Evolutionary conservation across 2,329 filamentous ascomycete species (phyloP), one percentile per base, ranked within the genome.

Genomic region (Xylariaceae sp.): DNA sequence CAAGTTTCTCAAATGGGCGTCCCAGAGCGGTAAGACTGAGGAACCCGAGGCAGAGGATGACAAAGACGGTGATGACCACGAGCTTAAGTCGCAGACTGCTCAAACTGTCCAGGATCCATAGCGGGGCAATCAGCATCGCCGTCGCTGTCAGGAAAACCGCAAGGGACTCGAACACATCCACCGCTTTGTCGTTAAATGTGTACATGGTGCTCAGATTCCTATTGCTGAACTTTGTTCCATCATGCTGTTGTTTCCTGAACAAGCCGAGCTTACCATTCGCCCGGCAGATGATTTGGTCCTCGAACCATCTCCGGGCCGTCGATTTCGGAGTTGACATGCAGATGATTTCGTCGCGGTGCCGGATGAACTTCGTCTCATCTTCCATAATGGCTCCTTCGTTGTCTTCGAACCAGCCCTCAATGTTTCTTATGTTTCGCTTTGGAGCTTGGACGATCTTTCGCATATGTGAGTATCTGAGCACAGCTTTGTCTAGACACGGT

Each of bases 241-340:
- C 6, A 11, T 10, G 33, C 16, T 6, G 6, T 17, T 35, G 33
- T 17, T 35, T 35, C 33, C 16, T 35, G 33, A 35, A 35, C 16
- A 35, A 11, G 33, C 33, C 33, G 16, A 35, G 7, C 16, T 35
- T 35, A 69, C 96, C 97, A 66, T 97, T 97, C 65, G 88, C 89
- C 51, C 82, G 93, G 63, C 92, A 97, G 78, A 38, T 19, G 10
- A 44, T 19, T 2, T 33, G 42, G 20, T 38, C 27, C 25, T 44
- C 42, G 22, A 42, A 46, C 44, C 44, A 46, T 22, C 14, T 20
- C 3, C 44, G 44, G 10, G 33, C 6, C 12, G 34, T 27, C 8
- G 39, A 42, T 16, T 42, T 46, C 4, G 29, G 34, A 14, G 34
- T 8, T 3, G 19, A 39, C n/a, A 42, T 42, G 3, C 38, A 46